Evolutionary conservation across 257 asterid species (phyloP).

Genomic region (Parsonsia alboflavescens): DNA sequence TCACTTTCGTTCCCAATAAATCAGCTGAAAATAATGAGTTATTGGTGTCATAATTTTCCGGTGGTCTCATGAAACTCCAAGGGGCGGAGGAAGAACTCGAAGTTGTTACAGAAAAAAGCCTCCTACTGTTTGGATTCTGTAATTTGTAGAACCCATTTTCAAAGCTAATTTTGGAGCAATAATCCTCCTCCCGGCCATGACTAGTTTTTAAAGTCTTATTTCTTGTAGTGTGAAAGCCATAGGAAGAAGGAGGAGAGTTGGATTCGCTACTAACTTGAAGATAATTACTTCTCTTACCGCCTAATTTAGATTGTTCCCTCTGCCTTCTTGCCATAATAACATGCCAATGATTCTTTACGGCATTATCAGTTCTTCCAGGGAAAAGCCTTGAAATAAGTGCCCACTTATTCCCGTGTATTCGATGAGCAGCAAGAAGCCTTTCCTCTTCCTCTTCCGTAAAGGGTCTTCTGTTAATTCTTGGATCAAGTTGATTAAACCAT

Average conservation of each 20-base stretch:
- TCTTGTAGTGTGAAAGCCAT: conserved; percentile 35
- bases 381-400: conserved; percentile 83
- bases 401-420: conserved; percentile 89
- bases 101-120: conserved; percentile 42
- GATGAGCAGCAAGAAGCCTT: conserved; percentile 72
- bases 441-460: conserved; percentile 85
- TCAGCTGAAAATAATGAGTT: conserved; percentile 28
- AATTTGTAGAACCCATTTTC: conserved; percentile 31
- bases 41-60: background rate
- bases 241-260: conserved; percentile 27
- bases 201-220: conserved; percentile 22
- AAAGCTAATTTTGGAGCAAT: conserved; percentile 45
- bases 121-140: conserved; percentile 37
- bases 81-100: conserved; percentile 28
- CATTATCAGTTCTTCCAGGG: conserved; percentile 94
- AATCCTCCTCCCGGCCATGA: conserved; percentile 22
- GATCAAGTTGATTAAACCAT: conserved; percentile 95
- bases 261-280: conserved; percentile 21
- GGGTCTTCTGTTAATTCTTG: conserved; percentile 86
- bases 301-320: conserved; percentile 63
- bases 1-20: conserved; percentile 26
- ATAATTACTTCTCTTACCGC: conserved; percentile 42
- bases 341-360: conserved; percentile 97
- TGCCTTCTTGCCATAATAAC: conserved; percentile 89
- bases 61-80: conserved; percentile 34